phyloP scores from a whole-genome alignment of 495 filamentous ascomycete species.

The Aspergillus hancockii region DNA sequence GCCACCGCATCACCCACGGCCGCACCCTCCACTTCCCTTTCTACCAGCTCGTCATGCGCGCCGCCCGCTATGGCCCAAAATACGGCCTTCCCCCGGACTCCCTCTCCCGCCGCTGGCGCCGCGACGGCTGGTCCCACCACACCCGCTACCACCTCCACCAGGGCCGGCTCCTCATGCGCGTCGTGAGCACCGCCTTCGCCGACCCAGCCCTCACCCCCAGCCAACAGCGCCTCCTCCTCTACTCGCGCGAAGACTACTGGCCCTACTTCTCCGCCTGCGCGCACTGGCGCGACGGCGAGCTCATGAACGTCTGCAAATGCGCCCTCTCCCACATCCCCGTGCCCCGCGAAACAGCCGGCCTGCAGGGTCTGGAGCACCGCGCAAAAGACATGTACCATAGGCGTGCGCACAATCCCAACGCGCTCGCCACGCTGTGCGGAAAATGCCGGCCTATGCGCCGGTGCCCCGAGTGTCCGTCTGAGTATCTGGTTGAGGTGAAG shows the following conservation, averaged over 20 bases:
- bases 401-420: slow-evolving; percentile 41
- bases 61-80: slow-evolving; percentile 34
- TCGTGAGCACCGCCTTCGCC: slow-evolving; percentile 48
- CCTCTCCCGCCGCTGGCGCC: slow-evolving; percentile 51
- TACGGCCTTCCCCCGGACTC: slow-evolving; percentile 47
- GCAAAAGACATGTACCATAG: slow-evolving; percentile 38
- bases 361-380: slow-evolving; percentile 42
- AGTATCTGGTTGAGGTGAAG: slow-evolving; percentile 60
- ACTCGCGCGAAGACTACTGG: slow-evolving; percentile 58
- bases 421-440: slow-evolving; percentile 50
- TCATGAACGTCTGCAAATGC: slow-evolving; percentile 60
- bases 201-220: slow-evolving; percentile 42
- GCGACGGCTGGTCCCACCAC: slow-evolving; percentile 50
- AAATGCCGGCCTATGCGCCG: slow-evolving; percentile 57
- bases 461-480: slow-evolving; percentile 60
- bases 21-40: slow-evolving; percentile 55
- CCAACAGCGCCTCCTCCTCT: slow-evolving; percentile 52
- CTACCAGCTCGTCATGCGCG: slow-evolving; percentile 52
- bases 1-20: slow-evolving; percentile 52
- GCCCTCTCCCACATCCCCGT: slow-evolving; percentile 55
- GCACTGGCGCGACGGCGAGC: slow-evolving; percentile 60
- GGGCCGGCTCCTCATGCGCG: slow-evolving; percentile 54
- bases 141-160: slow-evolving; percentile 52
- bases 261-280: slow-evolving; percentile 60
- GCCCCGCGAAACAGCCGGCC: slow-evolving; percentile 36